phyloP scores from a whole-genome alignment of 768 basidiomycete species.

The Suillus subalutaceus region DNA sequence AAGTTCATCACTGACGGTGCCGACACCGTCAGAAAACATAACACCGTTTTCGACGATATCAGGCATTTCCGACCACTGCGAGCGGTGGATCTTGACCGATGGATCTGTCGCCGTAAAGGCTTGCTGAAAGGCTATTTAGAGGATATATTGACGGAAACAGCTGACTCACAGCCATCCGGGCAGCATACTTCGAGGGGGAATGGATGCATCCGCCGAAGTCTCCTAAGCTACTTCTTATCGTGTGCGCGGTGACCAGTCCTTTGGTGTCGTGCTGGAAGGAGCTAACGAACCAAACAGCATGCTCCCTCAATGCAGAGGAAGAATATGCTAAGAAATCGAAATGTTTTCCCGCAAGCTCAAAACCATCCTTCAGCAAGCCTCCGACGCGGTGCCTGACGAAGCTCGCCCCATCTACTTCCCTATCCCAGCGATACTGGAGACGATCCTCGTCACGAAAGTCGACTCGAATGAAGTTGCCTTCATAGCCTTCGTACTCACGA shows the following conservation, averaged over 20 bases:
- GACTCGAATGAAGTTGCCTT: slow-evolving; percentile 78
- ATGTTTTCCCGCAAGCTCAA: slow-evolving; percentile 66
- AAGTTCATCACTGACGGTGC: slow-evolving; percentile 69
- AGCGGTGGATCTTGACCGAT: slow-evolving; percentile 55
- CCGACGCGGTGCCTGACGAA: slow-evolving; percentile 66
- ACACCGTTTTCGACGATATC: slow-evolving; percentile 53
- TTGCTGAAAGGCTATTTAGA: slow-evolving; percentile 42
- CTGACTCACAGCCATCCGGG: slow-evolving; percentile 58
- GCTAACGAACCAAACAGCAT: slow-evolving; percentile 81
- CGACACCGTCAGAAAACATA: slow-evolving; percentile 78
- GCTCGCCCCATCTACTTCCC: slow-evolving; percentile 58
- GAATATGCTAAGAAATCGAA: slow-evolving; percentile 89
- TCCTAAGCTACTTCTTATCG: slow-evolving; percentile 66
- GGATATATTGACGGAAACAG: not conserved
- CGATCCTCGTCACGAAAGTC: slow-evolving; percentile 85
- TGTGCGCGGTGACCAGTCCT: slow-evolving; percentile 52
- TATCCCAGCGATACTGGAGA: slow-evolving; percentile 72
- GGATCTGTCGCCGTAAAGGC: slow-evolving; percentile 84
- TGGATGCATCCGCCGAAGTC: slow-evolving; percentile 62
- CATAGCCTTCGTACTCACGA: slow-evolving; percentile 59
- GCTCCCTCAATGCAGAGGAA: slow-evolving; percentile 72
- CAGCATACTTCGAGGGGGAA: slow-evolving; percentile 80
- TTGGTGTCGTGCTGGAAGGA: slow-evolving; percentile 55
- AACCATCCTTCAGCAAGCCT: slow-evolving; percentile 59
- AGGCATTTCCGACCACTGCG: slow-evolving; percentile 64